Conservation (phyloP, 441 rosid genomes). For the Pelargonium fulgidum region DNA sequence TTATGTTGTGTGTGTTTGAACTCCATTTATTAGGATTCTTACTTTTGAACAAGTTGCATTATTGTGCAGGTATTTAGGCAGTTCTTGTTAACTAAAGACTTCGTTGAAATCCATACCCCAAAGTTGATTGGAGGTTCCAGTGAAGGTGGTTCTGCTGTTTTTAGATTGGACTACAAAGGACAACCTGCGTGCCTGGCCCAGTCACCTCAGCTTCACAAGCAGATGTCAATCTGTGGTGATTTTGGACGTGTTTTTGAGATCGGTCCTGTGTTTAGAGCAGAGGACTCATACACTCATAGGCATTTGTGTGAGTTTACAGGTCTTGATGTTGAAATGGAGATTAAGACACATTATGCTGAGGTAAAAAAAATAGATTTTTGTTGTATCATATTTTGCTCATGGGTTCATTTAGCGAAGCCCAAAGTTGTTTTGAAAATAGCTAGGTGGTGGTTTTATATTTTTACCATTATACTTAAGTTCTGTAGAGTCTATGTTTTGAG, state of each 20-base stretch:
- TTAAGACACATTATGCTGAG: conserved; percentile 69
- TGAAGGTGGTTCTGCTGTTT: conserved; percentile 95
- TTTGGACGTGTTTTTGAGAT: conserved; percentile 61
- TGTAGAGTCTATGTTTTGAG: neutral
- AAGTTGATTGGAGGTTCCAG: conserved; percentile 76
- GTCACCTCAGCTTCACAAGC: conserved; percentile 86
- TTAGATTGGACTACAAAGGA: conserved; percentile 78
- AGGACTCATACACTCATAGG: conserved; percentile 72
- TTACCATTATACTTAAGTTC: neutral
- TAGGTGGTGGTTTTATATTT: neutral
- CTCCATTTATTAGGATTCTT: too few species aligned
- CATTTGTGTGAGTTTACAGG: conserved; percentile 84
- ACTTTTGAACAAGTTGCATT: neutral
- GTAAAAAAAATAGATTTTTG: conserved; percentile 24
- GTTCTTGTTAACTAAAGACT: conserved; percentile 41
- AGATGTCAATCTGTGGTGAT: conserved; percentile 69
- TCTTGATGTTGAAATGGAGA: conserved; percentile 89
- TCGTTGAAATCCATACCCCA: conserved; percentile 75
- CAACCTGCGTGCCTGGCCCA: conserved; percentile 77
- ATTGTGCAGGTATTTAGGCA: conserved; percentile 57
- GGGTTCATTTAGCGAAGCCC: conserved; percentile 6
- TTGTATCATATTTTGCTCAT: conserved; percentile 15
- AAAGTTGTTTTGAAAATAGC: too few species aligned
- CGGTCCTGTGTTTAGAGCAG: conserved; percentile 77
- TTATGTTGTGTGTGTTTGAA: too few species aligned